Percentiles rank a stretch among this genome's conserved stretches.
phyloP scores from a whole-genome alignment of 2,329 filamentous ascomycete species.

The Fusarium sp. region DNA sequence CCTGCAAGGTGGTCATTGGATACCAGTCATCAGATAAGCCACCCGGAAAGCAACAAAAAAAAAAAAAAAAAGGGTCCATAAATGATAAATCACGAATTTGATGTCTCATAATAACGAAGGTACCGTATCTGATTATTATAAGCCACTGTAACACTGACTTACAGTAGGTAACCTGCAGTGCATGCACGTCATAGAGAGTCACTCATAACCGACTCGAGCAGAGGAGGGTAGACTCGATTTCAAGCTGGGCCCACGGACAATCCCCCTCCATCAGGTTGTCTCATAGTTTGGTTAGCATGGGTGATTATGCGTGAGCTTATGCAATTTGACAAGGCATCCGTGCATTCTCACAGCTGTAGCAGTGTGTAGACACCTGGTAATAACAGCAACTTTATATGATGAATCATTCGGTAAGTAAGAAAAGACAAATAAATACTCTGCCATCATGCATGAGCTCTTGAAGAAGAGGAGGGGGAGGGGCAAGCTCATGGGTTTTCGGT shows the following conservation, averaged over 20 bases:
- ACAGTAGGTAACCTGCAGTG: slow-evolving; percentile 4
- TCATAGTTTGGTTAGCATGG: background rate
- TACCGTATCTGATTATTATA: background rate
- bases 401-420: background rate
- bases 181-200: slow-evolving; percentile 35
- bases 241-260: slow-evolving; percentile 25
- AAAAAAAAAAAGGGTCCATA: background rate
- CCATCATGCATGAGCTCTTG: slow-evolving; percentile 4
- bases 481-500: slow-evolving; percentile 2
- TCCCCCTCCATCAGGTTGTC: slow-evolving; percentile 20
- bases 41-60: slow-evolving; percentile 20
- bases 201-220: slow-evolving; percentile 19
- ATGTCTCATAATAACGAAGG: slow-evolving; percentile 1
- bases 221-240: slow-evolving; percentile 27
- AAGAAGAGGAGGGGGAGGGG: slow-evolving; percentile 28
- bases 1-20: background rate
- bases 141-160: background rate
- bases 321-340: background rate
- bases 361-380: background rate
- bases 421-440: background rate
- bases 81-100: background rate
- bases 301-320: background rate
- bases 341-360: background rate
- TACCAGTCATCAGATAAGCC: slow-evolving; percentile 2
- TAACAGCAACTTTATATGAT: background rate